Conservation (phyloP, 2,329 filamentous ascomycete species). For the Alternaria burnsii region DNA sequence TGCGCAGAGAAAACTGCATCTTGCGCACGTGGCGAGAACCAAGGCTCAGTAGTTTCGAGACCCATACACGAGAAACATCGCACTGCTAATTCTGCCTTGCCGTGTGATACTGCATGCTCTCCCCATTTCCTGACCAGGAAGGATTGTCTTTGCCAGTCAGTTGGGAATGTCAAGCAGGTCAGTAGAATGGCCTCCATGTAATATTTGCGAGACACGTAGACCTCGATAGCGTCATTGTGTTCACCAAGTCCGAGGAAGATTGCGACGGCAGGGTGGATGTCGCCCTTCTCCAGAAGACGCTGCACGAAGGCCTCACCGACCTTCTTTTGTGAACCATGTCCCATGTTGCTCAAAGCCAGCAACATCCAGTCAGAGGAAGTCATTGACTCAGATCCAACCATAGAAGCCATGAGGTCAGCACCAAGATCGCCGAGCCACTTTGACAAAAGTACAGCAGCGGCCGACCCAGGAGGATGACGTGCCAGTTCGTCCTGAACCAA, state of each 20-base stretch:
- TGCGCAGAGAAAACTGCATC: constrained; percentile 66
- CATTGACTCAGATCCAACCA: constrained; percentile 80
- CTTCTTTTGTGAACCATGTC: constrained; percentile 79
- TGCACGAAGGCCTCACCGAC: constrained; percentile 91
- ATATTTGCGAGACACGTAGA: constrained; percentile 89
- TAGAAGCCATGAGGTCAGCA: constrained; percentile 80
- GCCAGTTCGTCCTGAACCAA: constrained; percentile 85
- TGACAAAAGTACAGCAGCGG: constrained; percentile 80
- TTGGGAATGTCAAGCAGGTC: constrained; percentile 81
- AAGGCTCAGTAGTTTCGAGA: constrained; percentile 82
- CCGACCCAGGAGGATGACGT: constrained; percentile 75
- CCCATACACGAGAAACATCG: constrained; percentile 93
- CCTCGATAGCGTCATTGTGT: constrained; percentile 91
- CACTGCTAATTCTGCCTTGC: constrained; percentile 89
- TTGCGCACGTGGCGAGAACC: constrained; percentile 83
- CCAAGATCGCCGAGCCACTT: constrained; percentile 93
- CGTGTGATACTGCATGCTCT: constrained; percentile 85
- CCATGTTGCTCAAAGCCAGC: constrained; percentile 88
- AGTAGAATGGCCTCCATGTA: constrained; percentile 94
- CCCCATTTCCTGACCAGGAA: constrained; percentile 94
- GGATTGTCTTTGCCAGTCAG: constrained; percentile 90
- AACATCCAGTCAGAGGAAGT: constrained; percentile 98
- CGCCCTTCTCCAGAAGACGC: constrained; percentile 85
- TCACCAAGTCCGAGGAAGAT: constrained; percentile 94
- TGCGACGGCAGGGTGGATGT: constrained; percentile 89